Evolutionary conservation across 2,329 filamentous ascomycete genomes (phyloP).

Genomic region (Fusarium sororula): DNA sequence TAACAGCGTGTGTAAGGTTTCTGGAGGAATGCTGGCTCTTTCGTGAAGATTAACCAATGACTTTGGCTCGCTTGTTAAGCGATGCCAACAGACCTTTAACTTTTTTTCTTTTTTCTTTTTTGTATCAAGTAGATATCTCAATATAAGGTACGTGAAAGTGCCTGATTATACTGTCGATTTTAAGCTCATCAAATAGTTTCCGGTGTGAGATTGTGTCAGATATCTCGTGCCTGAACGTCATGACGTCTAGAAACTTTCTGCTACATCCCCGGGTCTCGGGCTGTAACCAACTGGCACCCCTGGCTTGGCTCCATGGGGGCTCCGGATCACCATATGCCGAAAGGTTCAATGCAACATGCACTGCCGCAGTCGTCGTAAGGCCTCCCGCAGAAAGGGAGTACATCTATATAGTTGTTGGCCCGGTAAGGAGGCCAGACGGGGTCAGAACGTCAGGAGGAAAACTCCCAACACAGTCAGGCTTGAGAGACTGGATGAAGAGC

Average conservation of each 20-base stretch:
- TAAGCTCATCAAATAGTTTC: background rate
- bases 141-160: background rate
- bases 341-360: constrained; percentile 29
- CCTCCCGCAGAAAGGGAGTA: constrained; percentile 22
- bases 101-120: background rate
- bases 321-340: constrained; percentile 36
- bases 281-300: constrained; percentile 33
- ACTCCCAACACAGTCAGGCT: background rate
- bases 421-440: constrained; percentile 5
- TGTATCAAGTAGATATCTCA: background rate
- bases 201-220: constrained; percentile 11
- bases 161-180: background rate
- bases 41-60: background rate
- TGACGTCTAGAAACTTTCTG: constrained; percentile 31
- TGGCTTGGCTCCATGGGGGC: constrained; percentile 20
- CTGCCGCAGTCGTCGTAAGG: constrained; percentile 8
- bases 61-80: background rate
- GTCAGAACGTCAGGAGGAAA: background rate
- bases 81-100: background rate
- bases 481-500: constrained; percentile 18
- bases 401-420: constrained; percentile 9
- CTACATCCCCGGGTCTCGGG: constrained; percentile 16
- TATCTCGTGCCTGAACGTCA: constrained; percentile 27
- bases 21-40: background rate
- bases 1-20: background rate